Base-by-base conservation (phyloP, 1,284 basidiomycete species). In the Meira nashicola region DNA sequence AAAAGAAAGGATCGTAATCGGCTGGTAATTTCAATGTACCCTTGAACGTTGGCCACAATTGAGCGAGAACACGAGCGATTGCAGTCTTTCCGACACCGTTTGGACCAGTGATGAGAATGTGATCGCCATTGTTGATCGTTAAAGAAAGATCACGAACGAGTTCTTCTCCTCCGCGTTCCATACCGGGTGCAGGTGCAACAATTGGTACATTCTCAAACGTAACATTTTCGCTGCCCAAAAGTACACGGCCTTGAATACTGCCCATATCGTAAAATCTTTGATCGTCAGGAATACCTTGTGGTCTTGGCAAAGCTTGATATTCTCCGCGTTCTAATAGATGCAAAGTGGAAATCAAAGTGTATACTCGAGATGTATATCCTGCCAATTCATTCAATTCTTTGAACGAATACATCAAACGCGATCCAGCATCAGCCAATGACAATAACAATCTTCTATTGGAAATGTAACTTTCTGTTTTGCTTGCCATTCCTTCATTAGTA, bases 21-120 rank as follows among this genome's bases (percentile, higher is more conserved):
- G 47, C 54, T 5, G 76, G 76, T 25, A 63, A 58, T 28, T 70
- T 66, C 23, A 81, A 65, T 40, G 73, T 63, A 19, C 82, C 79
- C 58, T 78, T 74, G 66, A 81, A 78, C 71, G 86, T 73, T 76
- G 84, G 68, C 93, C 93, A 98, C 2, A 97, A 81, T 7, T 90
- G 89, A 1, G 91, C 91, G 3, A 96, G 81, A 8, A 98, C 89
- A 9, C 93, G 84, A 0, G 92, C 92, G 37, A 97, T 86, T 5
- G 90, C 87, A 0, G 92, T 94, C 82, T 98, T 97, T 0, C 94
- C 94, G 1, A 94, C 90, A 48, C 73, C 75, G 52, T 75, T 76
- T n/a, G 89, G 88, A 0, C 93, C 93, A 0, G 91, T 94, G 73
- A 97, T 91, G 84, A 96, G 88, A 4, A 94, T 82, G 76, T 96